Base-by-base conservation (phyloP, 2,329 filamentous ascomycete species). In the Alternaria sp. region DNA sequence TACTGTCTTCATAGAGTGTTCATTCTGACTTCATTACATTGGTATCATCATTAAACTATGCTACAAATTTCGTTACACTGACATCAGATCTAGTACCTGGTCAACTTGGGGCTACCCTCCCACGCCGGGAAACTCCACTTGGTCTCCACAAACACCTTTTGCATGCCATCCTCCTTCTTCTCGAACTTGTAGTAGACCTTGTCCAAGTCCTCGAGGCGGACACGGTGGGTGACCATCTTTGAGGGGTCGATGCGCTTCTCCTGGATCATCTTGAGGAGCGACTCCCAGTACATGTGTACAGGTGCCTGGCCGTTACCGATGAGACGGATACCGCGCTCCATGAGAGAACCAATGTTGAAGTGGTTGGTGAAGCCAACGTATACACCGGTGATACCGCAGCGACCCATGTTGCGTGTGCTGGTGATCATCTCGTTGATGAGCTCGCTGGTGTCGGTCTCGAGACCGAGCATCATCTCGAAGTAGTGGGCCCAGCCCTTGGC, bases 361-460 rank as follows among this genome's bases (percentile, higher is more conserved):
- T 93, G 90, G 80, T 93, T 93, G 21, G 90, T 92, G 75, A 83
- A 89, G 28, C 87, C 87, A 40, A 87, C 86, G 72, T 89, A 89
- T 11, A 89, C 87, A 57, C 92, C 93, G 0, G 93, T 96, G 61
- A 97, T 85, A 21, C 93, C 92, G 58, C 89, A 89, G 7, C 92
- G 86, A 5, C 93, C 91, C 71, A 85, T 93, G 72, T 88, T 91
- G 54, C 88, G 84, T 12, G 92, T 90, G n/a, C 87, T 85, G 73
- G 90, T 87, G 30, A 93, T 88, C 89, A 92, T 92, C 81, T 93
- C 91, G 76, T 93, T 93, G 67, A 93, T 62, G 47, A 93, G 88
- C 82, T 93, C 93, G 56, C 89, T 91, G 0, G 92, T 95, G 74
- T 97, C 93, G 0, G 92, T 97, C 82, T 97, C 93, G 32, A 90